phyloP scores from a whole-genome alignment of 371 early-diverging fungal species.

The Smittium mucronatum region DNA sequence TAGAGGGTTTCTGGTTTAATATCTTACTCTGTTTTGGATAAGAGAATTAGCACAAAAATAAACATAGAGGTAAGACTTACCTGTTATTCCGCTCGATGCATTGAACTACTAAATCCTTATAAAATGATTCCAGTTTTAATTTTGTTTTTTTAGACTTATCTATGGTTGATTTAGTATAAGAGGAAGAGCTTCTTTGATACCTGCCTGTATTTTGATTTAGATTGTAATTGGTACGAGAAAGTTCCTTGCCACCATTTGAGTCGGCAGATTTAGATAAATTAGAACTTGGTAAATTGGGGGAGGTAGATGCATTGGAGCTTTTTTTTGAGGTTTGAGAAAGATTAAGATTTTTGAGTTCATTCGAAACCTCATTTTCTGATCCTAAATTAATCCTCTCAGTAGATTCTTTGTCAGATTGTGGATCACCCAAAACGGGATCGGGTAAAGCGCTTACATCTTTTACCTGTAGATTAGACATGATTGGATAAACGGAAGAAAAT shows the following conservation, averaged over 20 bases:
- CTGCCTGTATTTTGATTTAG: not conserved
- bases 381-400: not conserved
- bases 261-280: not conserved
- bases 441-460: too few species aligned
- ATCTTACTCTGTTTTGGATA: not conserved
- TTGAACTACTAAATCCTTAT: constrained; percentile 70
- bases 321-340: not conserved
- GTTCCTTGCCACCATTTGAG: not conserved
- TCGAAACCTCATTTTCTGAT: too few species aligned
- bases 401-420: not conserved
- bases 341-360: too few species aligned
- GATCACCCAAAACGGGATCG: not conserved
- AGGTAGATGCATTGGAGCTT: not conserved
- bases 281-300: not conserved
- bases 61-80: constrained; percentile 11
- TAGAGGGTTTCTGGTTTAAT: too few species aligned
- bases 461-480: too few species aligned
- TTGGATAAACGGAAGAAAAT: too few species aligned
- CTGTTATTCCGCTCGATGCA: constrained; percentile 78
- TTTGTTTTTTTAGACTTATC: constrained; percentile 81
- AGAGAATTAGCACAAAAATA: not conserved
- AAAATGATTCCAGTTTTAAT: constrained; percentile 74
- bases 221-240: too few species aligned
- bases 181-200: constrained; percentile 14
- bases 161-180: constrained; percentile 33